These are phyloP conservation scores for Funneliformis caledonium DNA, from an alignment of 371 early-diverging fungal genomes.

Conservation along the genomic window DNA sequence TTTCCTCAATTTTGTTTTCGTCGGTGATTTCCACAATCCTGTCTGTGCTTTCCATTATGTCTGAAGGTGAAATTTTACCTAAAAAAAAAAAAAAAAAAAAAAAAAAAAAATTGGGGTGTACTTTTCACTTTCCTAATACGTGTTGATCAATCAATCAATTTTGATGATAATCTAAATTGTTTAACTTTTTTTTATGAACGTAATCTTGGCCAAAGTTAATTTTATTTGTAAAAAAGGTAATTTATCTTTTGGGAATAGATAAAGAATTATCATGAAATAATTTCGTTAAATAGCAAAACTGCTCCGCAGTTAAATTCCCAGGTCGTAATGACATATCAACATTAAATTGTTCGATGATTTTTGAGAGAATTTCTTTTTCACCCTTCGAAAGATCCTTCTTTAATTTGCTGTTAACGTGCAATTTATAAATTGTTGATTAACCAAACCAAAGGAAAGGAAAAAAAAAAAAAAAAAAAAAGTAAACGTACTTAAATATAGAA, in stretches of 20 bases:
- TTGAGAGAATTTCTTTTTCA: constrained; percentile 46
- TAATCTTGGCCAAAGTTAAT: too few relatives aligned
- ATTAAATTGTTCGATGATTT: constrained; percentile 54
- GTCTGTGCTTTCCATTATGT: not conserved
- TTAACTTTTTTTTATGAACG: too few relatives aligned
- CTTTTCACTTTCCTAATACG: too few relatives aligned
- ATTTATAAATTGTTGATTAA: not conserved
- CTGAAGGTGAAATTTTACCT: not conserved
- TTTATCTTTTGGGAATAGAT: not conserved
- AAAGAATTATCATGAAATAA: constrained; percentile 46
- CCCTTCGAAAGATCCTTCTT: constrained; percentile 44
- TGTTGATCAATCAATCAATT: too few relatives aligned
- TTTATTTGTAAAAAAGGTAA: too few relatives aligned
- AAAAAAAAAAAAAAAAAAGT: constrained; percentile 3
- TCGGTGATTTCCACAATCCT: not conserved
- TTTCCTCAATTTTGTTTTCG: constrained; percentile 3
- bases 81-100: too few relatives aligned
- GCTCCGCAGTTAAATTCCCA: constrained; percentile 61
- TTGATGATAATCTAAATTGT: too few relatives aligned
- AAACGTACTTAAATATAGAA: constrained; percentile 58
- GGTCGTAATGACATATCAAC: constrained; percentile 63
- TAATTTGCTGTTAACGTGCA: not conserved
- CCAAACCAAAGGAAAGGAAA: not conserved
- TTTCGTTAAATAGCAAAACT: constrained; percentile 58
- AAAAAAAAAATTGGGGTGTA: too few relatives aligned